Base-by-base conservation (phyloP, 2,329 filamentous ascomycete genomes). In the Calonectria pteridis region DNA sequence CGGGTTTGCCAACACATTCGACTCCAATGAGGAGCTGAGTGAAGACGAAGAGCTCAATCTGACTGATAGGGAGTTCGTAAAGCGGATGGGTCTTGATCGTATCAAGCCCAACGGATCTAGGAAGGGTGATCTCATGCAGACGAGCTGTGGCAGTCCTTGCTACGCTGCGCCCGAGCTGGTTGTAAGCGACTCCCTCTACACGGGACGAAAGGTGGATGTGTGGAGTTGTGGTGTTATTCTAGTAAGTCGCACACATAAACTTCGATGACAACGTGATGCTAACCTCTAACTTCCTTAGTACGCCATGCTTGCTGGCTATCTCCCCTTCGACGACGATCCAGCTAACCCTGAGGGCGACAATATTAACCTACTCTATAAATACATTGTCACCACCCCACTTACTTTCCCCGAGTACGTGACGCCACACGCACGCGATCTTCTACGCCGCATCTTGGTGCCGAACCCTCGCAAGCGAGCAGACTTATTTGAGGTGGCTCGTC, bases 351-450 rank as follows among this genome's bases (percentile, higher is more conserved):
- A 99, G 85, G 97, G 97, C 78, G 97, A 99, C 84, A 99, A 99
- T 83, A 99, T 99, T 87, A 99, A 99, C 84, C 90, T 99, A 14
- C 89, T 99, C 33, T 99, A 99, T 90, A 98, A 98, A 87, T 99
- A 99, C 86, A 99, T 99, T 80, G 96, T 98, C 73, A 97, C 95
- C 69, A 99, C 97, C 1, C 96, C 96, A 43, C 91, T 99, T 51
- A 98, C 96, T 5, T 99, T 99, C 84, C 97, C 97, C 75, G 97
- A 99, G 92, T 98, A 98, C 83, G 97, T 99, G 78, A 98, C 97
- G 10, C 97, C 97, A 10, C 97, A 99, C 84, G 96, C 97, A 28
- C 91, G 97, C 80, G 97, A 99, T 84, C 90, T 99, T 0, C 88
- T 99, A 59, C 93, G 97, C 74, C 93, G 97, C 67, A 99, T 99